phyloP scores from a whole-genome alignment of 2,329 filamentous ascomycete species.

The Beauveria pseudobassiana region DNA sequence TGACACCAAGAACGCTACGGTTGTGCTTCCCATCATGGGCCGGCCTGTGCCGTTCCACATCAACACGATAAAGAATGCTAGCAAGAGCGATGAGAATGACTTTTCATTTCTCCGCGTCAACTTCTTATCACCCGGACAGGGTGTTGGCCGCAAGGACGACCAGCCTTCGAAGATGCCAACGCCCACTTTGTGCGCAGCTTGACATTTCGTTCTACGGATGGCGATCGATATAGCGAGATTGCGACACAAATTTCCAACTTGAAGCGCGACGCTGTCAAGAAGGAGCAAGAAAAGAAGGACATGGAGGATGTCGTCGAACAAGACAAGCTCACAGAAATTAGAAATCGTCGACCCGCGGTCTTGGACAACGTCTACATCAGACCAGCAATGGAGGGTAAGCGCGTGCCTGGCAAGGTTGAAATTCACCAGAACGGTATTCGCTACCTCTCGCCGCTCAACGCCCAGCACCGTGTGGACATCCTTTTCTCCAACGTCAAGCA shows the following conservation, averaged over 20 bases:
- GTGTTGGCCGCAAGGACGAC: slow-evolving; percentile 93
- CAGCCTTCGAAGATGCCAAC: slow-evolving; percentile 90
- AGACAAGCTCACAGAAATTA: slow-evolving; percentile 90
- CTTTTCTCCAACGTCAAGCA: slow-evolving; percentile 98
- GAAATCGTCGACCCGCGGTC: slow-evolving; percentile 84
- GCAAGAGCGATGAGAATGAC: slow-evolving; percentile 92
- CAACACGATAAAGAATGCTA: slow-evolving; percentile 95
- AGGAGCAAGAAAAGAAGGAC: slow-evolving; percentile 98
- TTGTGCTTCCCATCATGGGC: slow-evolving; percentile 95
- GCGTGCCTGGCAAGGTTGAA: slow-evolving; percentile 89
- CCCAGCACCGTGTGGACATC: slow-evolving; percentile 80
- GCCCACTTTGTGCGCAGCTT: slow-evolving; percentile 94
- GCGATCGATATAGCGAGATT: slow-evolving; percentile 82
- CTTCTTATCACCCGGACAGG: slow-evolving; percentile 92
- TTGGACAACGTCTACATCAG: slow-evolving; percentile 94
- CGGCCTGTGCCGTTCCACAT: slow-evolving; percentile 97
- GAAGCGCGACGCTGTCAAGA: slow-evolving; percentile 85
- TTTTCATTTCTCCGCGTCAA: slow-evolving; percentile 94
- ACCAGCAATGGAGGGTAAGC: slow-evolving; percentile 92
- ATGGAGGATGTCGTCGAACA: slow-evolving; percentile 99
- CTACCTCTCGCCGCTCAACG: slow-evolving; percentile 75
- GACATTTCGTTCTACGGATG: slow-evolving; percentile 88
- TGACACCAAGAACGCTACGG: slow-evolving; percentile 80
- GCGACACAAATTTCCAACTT: slow-evolving; percentile 90
- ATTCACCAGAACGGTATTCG: slow-evolving; percentile 99